Evolutionary conservation across 1,139 yeast species (phyloP).

Genomic region (Blastobotrys capitulatus): DNA sequence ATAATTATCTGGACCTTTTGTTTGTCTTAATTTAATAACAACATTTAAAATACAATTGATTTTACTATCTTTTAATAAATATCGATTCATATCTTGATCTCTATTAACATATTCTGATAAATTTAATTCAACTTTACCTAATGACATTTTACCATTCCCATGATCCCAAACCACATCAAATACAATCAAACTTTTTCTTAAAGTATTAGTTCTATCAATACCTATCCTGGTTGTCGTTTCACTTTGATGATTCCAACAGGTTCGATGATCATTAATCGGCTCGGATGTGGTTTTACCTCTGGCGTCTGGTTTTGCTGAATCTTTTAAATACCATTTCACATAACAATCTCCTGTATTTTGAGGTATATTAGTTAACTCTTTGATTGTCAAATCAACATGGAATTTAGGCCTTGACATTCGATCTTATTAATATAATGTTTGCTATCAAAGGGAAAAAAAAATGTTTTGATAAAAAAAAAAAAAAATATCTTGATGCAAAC

Average conservation of each 20-base stretch:
- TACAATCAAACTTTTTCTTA: conserved; percentile 25
- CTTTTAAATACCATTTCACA: conserved; percentile 54
- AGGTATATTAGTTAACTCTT: conserved; percentile 77
- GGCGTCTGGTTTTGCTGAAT: conserved; percentile 38
- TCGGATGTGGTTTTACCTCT: conserved; percentile 43
- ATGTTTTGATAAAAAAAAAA: neutral
- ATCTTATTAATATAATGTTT: neutral
- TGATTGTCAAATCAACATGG: conserved; percentile 51
- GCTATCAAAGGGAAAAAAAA: neutral
- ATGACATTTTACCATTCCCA: conserved; percentile 35
- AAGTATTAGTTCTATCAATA: conserved; percentile 34
- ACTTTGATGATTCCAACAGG: conserved; percentile 42
- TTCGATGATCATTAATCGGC: conserved; percentile 45
- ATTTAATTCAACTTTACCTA: conserved; percentile 67
- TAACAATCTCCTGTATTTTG: conserved; percentile 66
- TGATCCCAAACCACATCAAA: conserved; percentile 38
- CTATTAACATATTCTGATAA: conserved; percentile 65
- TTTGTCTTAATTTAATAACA: conserved; percentile 42
- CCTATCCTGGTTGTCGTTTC: conserved; percentile 39
- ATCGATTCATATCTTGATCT: conserved; percentile 47
- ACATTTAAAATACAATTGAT: conserved; percentile 70
- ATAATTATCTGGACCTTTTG: conserved; percentile 40
- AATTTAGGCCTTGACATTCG: conserved; percentile 45
- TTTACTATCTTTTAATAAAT: conserved; percentile 69
- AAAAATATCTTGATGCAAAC: too few species aligned